Evolutionary conservation across 306 rosid species (phyloP).

Genomic region (Fagus sylvatica): DNA sequence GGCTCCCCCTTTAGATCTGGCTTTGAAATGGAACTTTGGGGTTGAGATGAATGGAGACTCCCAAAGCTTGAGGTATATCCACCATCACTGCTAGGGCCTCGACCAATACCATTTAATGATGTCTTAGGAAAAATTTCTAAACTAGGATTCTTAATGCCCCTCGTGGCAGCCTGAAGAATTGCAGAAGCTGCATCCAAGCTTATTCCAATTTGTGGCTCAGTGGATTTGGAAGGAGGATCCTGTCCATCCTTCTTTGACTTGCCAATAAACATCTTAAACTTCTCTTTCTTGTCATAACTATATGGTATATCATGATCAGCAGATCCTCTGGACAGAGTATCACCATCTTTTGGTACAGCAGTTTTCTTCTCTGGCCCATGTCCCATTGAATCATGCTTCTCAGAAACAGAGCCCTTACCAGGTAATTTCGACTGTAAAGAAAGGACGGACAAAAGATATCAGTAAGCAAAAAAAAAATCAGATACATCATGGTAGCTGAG

Average conservation of each 20-base stretch:
- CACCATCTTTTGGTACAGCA: conserved; percentile 37
- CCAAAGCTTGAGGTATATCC: conserved; percentile 49
- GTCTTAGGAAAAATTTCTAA: conserved; percentile 47
- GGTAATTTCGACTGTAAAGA: conserved; percentile 46
- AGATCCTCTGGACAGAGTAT: conserved; percentile 38
- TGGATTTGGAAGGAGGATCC: conserved; percentile 46
- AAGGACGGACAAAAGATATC: conserved; percentile 11
- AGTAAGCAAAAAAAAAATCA: background rate
- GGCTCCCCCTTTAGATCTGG: conserved; percentile 23
- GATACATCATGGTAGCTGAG: background rate
- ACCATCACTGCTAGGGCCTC: conserved; percentile 47
- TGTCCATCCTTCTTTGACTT: conserved; percentile 65
- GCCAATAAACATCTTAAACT: conserved; percentile 66
- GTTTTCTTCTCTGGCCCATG: conserved; percentile 44
- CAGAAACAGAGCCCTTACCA: conserved; percentile 41
- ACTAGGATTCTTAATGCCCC: conserved; percentile 62
- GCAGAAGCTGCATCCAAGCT: conserved; percentile 65
- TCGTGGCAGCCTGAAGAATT: conserved; percentile 84
- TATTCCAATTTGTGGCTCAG: conserved; percentile 40
- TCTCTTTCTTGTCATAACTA: conserved; percentile 65
- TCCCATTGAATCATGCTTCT: conserved; percentile 41
- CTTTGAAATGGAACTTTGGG: conserved; percentile 28
- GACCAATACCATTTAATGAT: conserved; percentile 47
- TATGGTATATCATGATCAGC: conserved; percentile 44
- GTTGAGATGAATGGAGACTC: conserved; percentile 48